Evolutionary conservation across 164 flowering plant species (phyloP).

Genomic region (Umbilicus rupestris): DNA sequence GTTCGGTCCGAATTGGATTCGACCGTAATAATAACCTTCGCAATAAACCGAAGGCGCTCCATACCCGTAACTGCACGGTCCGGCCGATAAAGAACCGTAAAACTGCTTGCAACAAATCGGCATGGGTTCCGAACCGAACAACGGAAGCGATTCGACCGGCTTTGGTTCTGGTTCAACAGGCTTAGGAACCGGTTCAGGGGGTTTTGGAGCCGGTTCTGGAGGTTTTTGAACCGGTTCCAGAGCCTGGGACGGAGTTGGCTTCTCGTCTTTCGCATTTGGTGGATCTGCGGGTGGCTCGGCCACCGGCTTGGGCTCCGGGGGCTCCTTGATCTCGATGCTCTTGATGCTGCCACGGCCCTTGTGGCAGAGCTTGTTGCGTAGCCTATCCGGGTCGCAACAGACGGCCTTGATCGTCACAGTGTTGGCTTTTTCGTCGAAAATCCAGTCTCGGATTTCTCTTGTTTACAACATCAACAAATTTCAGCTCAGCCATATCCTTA

Average conservation of each 20-base stretch:
- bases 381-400: conserved; percentile 42
- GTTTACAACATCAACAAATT: conserved; percentile 14
- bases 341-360: conserved; percentile 39
- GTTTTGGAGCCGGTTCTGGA: conserved; percentile 1
- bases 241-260: not conserved
- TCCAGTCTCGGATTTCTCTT: conserved; percentile 57
- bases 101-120: not conserved
- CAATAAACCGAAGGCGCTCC: not conserved
- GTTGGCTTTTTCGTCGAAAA: conserved; percentile 39
- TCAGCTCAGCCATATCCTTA: not conserved
- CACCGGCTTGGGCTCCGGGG: conserved; percentile 8
- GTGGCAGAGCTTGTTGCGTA: conserved; percentile 37
- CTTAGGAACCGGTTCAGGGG: conserved; percentile 2
- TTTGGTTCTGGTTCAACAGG: not conserved
- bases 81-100: too few relatives aligned
- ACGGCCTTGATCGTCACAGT: conserved; percentile 43
- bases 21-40: not conserved
- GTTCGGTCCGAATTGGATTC: not conserved
- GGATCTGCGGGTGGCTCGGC: conserved; percentile 2
- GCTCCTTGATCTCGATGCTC: conserved; percentile 37
- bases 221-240: conserved; percentile 11
- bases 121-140: not conserved
- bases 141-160: conserved; percentile 8
- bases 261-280: conserved; percentile 10
- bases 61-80: conserved; percentile 1